Evolutionary conservation across 164 flowering plant species (phyloP).

Genomic region (Platanus orientalis): DNA sequence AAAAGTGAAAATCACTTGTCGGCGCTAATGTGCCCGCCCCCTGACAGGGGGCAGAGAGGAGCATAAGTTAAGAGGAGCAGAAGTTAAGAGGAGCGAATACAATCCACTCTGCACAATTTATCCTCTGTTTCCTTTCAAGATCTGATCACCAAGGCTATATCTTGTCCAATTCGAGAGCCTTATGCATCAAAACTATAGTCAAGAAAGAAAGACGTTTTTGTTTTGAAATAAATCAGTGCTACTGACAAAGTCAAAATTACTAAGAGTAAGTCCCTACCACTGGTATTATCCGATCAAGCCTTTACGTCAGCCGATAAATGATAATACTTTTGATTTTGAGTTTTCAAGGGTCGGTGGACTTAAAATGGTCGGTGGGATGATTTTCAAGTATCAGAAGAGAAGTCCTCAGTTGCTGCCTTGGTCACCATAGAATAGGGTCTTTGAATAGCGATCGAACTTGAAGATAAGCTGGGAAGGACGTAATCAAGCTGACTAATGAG

Average conservation of each 20-base stretch:
- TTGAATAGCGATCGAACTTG: too few species aligned
- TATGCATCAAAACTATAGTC: conserved; percentile 50
- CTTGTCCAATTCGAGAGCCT: conserved; percentile 45
- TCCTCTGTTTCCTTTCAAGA: conserved; percentile 72
- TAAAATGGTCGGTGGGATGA: too few species aligned
- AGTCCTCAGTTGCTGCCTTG: too few species aligned
- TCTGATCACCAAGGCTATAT: conserved; percentile 60
- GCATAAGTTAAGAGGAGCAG: too few species aligned
- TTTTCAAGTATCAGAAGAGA: too few species aligned
- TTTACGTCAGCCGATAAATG: conserved; percentile 41
- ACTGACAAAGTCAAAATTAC: conserved; percentile 52
- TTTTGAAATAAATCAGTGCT: conserved; percentile 74
- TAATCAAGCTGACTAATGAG: conserved; percentile 34
- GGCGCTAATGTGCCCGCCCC: too few species aligned
- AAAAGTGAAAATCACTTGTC: too few species aligned
- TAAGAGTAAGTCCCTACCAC: conserved; percentile 41
- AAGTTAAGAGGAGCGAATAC: too few species aligned
- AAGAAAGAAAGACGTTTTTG: conserved; percentile 68
- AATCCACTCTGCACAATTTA: too few species aligned
- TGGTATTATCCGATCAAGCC: conserved; percentile 13
- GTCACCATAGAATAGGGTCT: too few species aligned
- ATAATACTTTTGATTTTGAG: conserved; percentile 64
- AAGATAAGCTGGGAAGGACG: conserved; percentile 55
- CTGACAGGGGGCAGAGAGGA: too few species aligned
- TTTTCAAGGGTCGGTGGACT: conserved; percentile 60